These are phyloP conservation scores for Thraustotheca clavata DNA, from an alignment of 352 stramenopile species.

Conservation along the genomic window DNA sequence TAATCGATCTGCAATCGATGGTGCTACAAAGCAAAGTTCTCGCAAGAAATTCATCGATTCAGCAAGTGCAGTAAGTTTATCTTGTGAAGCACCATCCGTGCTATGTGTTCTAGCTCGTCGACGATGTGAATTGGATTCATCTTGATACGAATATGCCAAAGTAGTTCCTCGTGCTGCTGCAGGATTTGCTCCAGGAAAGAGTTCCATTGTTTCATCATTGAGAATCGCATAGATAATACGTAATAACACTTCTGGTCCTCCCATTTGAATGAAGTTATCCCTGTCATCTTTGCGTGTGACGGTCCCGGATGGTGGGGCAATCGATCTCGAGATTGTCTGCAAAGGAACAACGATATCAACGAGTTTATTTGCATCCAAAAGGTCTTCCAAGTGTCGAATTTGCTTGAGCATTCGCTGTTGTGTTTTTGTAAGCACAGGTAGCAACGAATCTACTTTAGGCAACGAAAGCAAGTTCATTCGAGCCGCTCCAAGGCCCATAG, in stretches of 20 bases:
- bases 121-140: constrained; percentile 48
- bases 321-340: constrained; percentile 18
- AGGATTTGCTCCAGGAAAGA: constrained; percentile 26
- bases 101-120: constrained; percentile 43
- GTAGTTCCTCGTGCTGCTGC: constrained; percentile 25
- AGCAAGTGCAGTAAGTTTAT: constrained; percentile 1
- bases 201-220: constrained; percentile 35
- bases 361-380: constrained; percentile 4
- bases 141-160: constrained; percentile 34
- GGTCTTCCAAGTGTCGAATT: constrained; percentile 9
- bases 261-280: constrained; percentile 58
- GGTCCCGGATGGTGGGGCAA: constrained; percentile 3
- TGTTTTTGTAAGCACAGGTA: background rate
- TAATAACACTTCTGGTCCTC: constrained; percentile 64
- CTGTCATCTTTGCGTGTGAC: constrained; percentile 30
- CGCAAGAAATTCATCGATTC: constrained; percentile 34
- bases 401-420: constrained; percentile 16
- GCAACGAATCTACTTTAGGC: constrained; percentile 4
- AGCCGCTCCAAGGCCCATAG: background rate
- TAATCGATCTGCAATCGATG: constrained; percentile 50
- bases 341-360: constrained; percentile 17
- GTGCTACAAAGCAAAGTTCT: constrained; percentile 78
- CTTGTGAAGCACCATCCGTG: constrained; percentile 27
- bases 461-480: background rate
- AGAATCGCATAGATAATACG: constrained; percentile 61